Evolutionary conservation across 805 yeast genomes (phyloP).

Genomic region (Candida taoyuanica): DNA sequence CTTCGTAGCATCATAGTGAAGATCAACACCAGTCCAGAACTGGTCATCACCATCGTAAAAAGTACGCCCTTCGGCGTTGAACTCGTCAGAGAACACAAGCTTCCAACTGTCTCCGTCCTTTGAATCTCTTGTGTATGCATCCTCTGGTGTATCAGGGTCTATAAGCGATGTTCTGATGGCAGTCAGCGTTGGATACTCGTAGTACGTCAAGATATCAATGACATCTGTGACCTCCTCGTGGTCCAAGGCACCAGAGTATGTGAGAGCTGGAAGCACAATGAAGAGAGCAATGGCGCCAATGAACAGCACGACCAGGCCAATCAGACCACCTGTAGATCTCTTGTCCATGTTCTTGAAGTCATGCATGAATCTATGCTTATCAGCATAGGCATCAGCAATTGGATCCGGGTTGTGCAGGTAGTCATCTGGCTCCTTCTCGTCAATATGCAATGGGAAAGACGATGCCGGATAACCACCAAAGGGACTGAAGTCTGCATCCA

Average conservation of each 20-base stretch:
- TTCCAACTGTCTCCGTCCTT: conserved; percentile 64
- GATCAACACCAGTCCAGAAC: conserved; percentile 80
- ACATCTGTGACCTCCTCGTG: conserved; percentile 20
- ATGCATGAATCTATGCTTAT: conserved; percentile 57
- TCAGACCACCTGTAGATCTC: conserved; percentile 54
- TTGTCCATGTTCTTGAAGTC: conserved; percentile 66
- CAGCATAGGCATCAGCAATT: conserved; percentile 81
- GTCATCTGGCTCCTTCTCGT: conserved; percentile 94
- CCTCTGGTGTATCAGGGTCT: conserved; percentile 59
- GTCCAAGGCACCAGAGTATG: conserved; percentile 66
- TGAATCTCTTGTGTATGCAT: conserved; percentile 45
- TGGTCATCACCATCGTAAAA: conserved; percentile 91
- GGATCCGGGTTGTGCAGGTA: conserved; percentile 96
- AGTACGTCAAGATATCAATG: conserved; percentile 40
- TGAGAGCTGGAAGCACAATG: conserved; percentile 75
- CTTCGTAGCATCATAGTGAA: conserved; percentile 80
- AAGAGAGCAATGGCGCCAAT: conserved; percentile 66
- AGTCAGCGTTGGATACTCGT: conserved; percentile 45
- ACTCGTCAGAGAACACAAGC: conserved; percentile 87
- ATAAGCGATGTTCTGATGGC: conserved; percentile 49
- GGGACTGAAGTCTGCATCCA: conserved; percentile 71
- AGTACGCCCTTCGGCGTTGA: conserved; percentile 83
- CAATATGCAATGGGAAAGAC: conserved; percentile 83
- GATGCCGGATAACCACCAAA: conserved; percentile 97
- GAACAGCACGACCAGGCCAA: conserved; percentile 55